Evolutionary conservation across 208 protist species (phyloP).

Genomic region (Naegleria gruberi): DNA sequence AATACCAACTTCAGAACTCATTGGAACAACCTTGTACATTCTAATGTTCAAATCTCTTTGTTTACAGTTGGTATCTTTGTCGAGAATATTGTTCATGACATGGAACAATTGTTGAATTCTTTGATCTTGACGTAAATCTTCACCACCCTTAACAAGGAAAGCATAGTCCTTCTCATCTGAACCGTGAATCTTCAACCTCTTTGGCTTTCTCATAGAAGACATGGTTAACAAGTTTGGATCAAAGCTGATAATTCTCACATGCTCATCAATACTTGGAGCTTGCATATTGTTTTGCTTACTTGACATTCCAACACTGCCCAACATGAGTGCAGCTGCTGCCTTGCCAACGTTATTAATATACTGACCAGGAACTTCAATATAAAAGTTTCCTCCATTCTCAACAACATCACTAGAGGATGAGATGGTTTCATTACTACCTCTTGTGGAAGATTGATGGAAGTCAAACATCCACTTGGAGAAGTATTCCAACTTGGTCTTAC

Average conservation of each 20-base stretch:
- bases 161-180: slow-evolving; percentile 57
- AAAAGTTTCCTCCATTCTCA: not conserved
- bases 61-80: not conserved
- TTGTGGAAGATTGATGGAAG: slow-evolving; percentile 36
- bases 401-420: not conserved
- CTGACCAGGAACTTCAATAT: slow-evolving; percentile 46
- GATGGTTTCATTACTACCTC: not conserved
- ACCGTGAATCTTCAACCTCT: slow-evolving; percentile 66
- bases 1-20: slow-evolving; percentile 65
- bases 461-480: slow-evolving; percentile 46
- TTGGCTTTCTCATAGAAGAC: slow-evolving; percentile 69
- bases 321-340: slow-evolving; percentile 6
- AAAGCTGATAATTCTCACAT: slow-evolving; percentile 43
- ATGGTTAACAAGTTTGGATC: slow-evolving; percentile 56
- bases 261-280: not conserved
- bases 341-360: slow-evolving; percentile 27
- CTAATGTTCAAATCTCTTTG: slow-evolving; percentile 44
- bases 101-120: slow-evolving; percentile 76
- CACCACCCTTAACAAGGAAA: slow-evolving; percentile 83
- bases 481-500: slow-evolving; percentile 39
- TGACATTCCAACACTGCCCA: not conserved
- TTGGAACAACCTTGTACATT: slow-evolving; percentile 75
- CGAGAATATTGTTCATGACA: slow-evolving; percentile 62
- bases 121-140: slow-evolving; percentile 83
- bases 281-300: not conserved